Evolutionary conservation across 371 early-diverging fungal genomes (phyloP), one percentile per base, ranked within the genome.

Genomic region (Rhizopus microsporus): DNA sequence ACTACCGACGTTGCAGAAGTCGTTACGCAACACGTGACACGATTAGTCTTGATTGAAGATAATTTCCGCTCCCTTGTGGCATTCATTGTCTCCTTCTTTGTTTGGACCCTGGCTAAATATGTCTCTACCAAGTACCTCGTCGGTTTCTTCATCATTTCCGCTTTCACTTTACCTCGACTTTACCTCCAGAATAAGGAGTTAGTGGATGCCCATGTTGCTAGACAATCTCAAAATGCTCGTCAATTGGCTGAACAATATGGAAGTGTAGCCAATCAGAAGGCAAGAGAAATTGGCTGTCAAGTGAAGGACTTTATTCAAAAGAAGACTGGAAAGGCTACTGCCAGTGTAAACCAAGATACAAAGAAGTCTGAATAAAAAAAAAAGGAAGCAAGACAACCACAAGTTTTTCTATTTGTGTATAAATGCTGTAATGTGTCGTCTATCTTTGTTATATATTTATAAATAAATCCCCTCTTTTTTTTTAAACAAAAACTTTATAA

Each of bases 61-160:
- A 81, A 74, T 58, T 67, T 70, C 61, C 76, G 78, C 38, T 75
- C 77, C 34, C 69, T 74, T 34, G 68, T 76, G 56, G 75, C 81
- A 32, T 55, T 84, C 15, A 75, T 71, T 44, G 59, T 65, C 34
- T 79, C 80, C 29, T 84, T 79, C 53, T 54, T 68, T 34, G 67
- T 84, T 53, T 84, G 84, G 84, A 82, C 81, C 16, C 56, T 84
- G 53, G 79, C 81, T 50, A 79, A 78, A 35, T 76, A 70, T 60
- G 73, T 84, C 29, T 75, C 84, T 12, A 84, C 82, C 15, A 80
- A 81, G 51, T 78, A 76, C 16, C 60, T 84, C n/a, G 59, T 80
- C 23, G 80, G 76, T 13, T 23, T 80, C 52, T 80, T 82, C 52
- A 7, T 79, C 8, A 60, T 79, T 50, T 68, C 72, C 32, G 69